Base-by-base conservation (phyloP, 2,329 filamentous ascomycete species). In the Ophiobolus disseminans region DNA sequence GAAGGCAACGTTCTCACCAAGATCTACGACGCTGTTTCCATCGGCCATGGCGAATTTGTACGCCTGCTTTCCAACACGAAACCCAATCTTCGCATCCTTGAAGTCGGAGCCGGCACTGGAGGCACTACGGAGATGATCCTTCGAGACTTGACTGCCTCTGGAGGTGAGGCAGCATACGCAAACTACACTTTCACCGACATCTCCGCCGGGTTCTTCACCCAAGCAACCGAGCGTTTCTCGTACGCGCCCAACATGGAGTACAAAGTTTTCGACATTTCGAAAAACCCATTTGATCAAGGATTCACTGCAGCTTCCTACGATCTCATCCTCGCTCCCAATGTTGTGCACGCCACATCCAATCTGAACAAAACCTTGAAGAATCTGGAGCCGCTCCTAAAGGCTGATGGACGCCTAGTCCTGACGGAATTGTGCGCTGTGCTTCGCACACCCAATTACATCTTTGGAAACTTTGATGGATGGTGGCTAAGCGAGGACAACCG, bases 181-280 rank as follows among this genome's bases (percentile, higher is more conserved):
- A 19, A 25, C 11, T 66, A 66, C 36, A 39, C 22, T 8, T 63
- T 44, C 43, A 65, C 63, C 1, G 62, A 65, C 35, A 53, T 65
- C 13, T 61, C 56, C 2, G 5, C 58, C 3, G 55, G 43, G 1
- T 62, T 65, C 45, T 58, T 66, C 41, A 19, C 35, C 6, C 16
- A 34, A 5, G 56, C 55, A 2, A 54, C 44, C 16, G 43, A 54
- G 8, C 31, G 22, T 10, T 59, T 59, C 40, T 40, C 36, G 8
- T 19, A 45, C 8, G 30, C 28, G 14, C 16, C 25, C 4, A 22
- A 22, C 22, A 45, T 45, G 34, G 32, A 38, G 9, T 45, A 31
- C 19, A 13, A 16, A n/a, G 25, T 38, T 16, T 17, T 45, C 14
- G 34, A 45, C 16, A 45, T 45, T 22, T 20, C n/a, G 4, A 31